A percentile compares a stretch with the other conserved stretches of the same genome.
phyloP scores from a whole-genome alignment of 352 stramenopile genomes.

The Phytophthora litchii region DNA sequence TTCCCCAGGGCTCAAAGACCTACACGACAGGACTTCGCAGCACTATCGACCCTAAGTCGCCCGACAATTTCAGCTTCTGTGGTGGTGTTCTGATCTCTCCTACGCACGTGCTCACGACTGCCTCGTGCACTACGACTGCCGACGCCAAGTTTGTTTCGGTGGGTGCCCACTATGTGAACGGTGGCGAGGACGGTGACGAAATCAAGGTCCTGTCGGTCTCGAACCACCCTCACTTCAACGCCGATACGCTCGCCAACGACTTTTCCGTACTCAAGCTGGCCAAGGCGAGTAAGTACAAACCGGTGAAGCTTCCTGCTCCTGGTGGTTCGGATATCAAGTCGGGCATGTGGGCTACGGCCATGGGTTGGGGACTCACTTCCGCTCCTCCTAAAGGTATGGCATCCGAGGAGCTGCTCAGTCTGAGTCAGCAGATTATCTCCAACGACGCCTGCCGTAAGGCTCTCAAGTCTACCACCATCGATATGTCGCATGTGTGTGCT shows the following conservation, averaged over 20 bases:
- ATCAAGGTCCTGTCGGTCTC: slow-evolving; percentile 34
- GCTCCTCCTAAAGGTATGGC: slow-evolving; percentile 5
- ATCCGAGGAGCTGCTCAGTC: slow-evolving; percentile 17
- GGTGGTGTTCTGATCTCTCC: slow-evolving; percentile 25
- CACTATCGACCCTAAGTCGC: slow-evolving; percentile 26
- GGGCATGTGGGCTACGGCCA: slow-evolving; percentile 23
- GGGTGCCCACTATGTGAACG: slow-evolving; percentile 37
- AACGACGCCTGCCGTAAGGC: slow-evolving; percentile 23
- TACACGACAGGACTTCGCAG: slow-evolving; percentile 46
- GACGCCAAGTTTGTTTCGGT: slow-evolving; percentile 32
- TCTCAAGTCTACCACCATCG: slow-evolving; percentile 18
- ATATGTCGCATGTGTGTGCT: slow-evolving; percentile 36
- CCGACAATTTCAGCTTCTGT: slow-evolving; percentile 31
- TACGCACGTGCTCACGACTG: slow-evolving; percentile 33
- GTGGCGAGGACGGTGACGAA: slow-evolving; percentile 29
- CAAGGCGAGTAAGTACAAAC: slow-evolving; percentile 24
- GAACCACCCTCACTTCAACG: slow-evolving; percentile 47
- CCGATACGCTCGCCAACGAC: slow-evolving; percentile 32
- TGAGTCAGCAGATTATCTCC: slow-evolving; percentile 16
- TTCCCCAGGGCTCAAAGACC: slow-evolving; percentile 41
- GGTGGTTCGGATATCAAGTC: slow-evolving; percentile 14
- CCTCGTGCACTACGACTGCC: slow-evolving; percentile 14
- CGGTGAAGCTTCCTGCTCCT: slow-evolving; percentile 30
- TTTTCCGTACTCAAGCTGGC: slow-evolving; percentile 42
- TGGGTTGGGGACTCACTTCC: slow-evolving; percentile 33